Base-by-base conservation (phyloP, 2,329 filamentous ascomycete species). In the Clathrospora elynae region DNA sequence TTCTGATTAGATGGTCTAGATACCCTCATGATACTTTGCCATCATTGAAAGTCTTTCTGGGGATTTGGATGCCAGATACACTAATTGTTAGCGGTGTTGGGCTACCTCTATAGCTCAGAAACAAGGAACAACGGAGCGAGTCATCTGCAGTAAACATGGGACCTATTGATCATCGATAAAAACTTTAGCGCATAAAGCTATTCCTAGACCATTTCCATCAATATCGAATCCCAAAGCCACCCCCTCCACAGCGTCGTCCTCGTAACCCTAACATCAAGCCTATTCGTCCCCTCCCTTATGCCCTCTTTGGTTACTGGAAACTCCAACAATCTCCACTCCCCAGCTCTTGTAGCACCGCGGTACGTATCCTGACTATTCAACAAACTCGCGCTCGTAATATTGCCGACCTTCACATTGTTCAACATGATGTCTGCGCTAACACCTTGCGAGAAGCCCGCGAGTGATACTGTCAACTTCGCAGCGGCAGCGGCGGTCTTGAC, bases 251-350 rank as follows among this genome's bases (percentile, higher is more conserved):
- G 45, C 11, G 66, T 62, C 10, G 57, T 67, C 44, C 50, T 61
- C 10, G 62, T 67, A 13, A 74, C 69, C 13, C 52, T 57, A 35
- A 75, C 66, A 18, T 69, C 68, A 23, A 75, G 28, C 35, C 47
- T 64, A 40, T 74, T 75, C 35, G 42, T 43, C 3, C 68, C 72
- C 6, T 49, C 34, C 39, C 52, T 64, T 42, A 75, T 44, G 23
- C 37, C 37, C 7, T 54, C 64, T 17, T 55, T 55, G 2, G 42
- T 44, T 9, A 75, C 55, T 0, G 49, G 44, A 37, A 71, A 75
- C 58, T 78, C 72, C 16, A 75, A 68, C 13, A 74, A 64, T 39
- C 72, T 64, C 75, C 75, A 78, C 61, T 78, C 75, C 1, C 76
- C 75, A 4, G 72, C 74, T 16, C 61, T 58, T 5, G 74, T 78